Evolutionary conservation across 1,139 yeast species (phyloP), one percentile per base, ranked within the genome.

Genomic region (Scheffersomyces illinoinensis): DNA sequence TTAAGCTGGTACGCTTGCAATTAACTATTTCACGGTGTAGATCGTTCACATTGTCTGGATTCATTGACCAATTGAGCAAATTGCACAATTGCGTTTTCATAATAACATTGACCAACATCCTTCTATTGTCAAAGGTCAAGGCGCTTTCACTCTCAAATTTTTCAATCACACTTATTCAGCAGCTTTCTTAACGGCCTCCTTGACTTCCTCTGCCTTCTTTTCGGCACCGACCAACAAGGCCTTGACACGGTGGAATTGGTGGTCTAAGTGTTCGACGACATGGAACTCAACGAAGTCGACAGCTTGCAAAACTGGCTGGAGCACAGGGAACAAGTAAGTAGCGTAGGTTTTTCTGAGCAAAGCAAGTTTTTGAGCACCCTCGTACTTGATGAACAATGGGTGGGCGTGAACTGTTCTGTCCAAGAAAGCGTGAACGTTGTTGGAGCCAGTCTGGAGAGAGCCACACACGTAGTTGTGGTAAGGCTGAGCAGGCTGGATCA

Each of bases 401-500:
- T 77, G 78, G 23, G 80, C 70, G 64, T 66, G 69, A 57, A 79
- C 81, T 61, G 77, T 72, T 47, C 68, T 66, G 66, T 78, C 82
- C 65, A 78, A 73, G 65, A 76, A 76, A 12, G 58, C 62, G 52
- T 72, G 71, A 18, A 73, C 70, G 58, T 64, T 70, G 49, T 63
- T 62, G 54, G 72, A 70, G 33, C 78, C 79, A 54, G 66, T 66
- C 64, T 71, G 66, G 64, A 80, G 75, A 1, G 67, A 72, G 48
- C 71, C 76, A 69, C 85, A 81, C 53, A 77, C 68, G 56, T 70
- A 70, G 64, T 68, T 69, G 65, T 78, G 82, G 61, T 71, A 69
- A 61, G 74, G 73, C 57, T 74, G 64, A 61, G 79, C 74, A 56
- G 85, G 84, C 64, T 79, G 83, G 64, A 77, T 68, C 55, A 76